These are phyloP conservation scores for Closterium sp. DNA, from an alignment of 139 green algal species.

Conservation along the genomic window DNA sequence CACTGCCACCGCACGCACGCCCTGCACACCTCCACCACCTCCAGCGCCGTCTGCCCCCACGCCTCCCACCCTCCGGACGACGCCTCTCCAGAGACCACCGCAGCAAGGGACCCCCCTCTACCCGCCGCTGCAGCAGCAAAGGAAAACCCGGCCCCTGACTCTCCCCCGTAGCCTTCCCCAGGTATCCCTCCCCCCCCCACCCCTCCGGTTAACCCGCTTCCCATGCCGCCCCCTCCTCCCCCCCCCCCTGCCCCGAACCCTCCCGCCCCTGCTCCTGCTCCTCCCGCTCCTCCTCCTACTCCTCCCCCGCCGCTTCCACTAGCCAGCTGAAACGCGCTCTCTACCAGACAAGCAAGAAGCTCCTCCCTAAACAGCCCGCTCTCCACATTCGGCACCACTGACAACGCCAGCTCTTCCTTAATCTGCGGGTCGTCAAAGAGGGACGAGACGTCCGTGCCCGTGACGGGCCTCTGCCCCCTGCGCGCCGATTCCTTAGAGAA, in stretches of 20 bases:
- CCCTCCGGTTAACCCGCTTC: not conserved
- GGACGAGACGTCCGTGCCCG: constrained; percentile 43
- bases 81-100: not conserved
- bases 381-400: not conserved
- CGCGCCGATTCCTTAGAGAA: constrained; percentile 40
- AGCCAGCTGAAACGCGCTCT: constrained; percentile 43
- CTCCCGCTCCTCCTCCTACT: not conserved
- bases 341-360: constrained; percentile 41
- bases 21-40: constrained; percentile 45
- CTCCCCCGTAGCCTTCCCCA: not conserved
- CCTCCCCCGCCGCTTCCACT: not conserved
- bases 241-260: not conserved
- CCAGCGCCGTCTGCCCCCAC: constrained; percentile 37
- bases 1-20: constrained; percentile 44
- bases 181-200: not conserved
- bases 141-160: not conserved
- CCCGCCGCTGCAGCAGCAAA: not conserved
- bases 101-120: not conserved
- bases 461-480: constrained; percentile 33
- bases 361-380: constrained; percentile 46
- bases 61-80: not conserved
- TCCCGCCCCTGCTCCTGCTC: not conserved
- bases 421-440: constrained; percentile 45
- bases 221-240: not conserved
- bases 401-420: constrained; percentile 22